Base-by-base conservation (phyloP, 108 stramenopile genomes). In the Skeletonema marinoi region DNA sequence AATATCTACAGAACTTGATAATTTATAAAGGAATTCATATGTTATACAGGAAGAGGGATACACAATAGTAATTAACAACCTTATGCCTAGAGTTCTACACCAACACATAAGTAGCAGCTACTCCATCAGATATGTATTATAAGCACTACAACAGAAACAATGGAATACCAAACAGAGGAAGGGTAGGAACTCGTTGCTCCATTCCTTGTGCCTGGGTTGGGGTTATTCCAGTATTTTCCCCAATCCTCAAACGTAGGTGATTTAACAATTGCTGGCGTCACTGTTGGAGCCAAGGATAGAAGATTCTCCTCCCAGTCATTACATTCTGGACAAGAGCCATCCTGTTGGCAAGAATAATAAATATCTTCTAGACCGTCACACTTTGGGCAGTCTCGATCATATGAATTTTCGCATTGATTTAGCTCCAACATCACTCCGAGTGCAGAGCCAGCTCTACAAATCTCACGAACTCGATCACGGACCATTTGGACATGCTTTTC, bases 1-100 rank as follows among this genome's bases (percentile, higher is more conserved):
- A 80, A 73, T 96, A 44, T 66, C 88, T 3, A 77, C 89, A 58
- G 94, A 96, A 71, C 78, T 83, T 32, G 70, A 78, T 67, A 46
- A 29, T 25, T 68, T 58, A 67, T 58, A 58, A 67, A 50, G 41
- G 12, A 16, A 58, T 58, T 67, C 51, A 54, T 67, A 42, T 16
- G 44, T 3, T 16, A 46, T n/a, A 3, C 16, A n/a, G 39, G 39
- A 11, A 11, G 12, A 12, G 36, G 25, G 25, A 48, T 48, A 4
- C 2, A 48, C 0, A 48, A 14, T 48, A 48, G 46, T 48, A 14
- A 12, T 48, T 51, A 29, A 25, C 7, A 56, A 1, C 10, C 29
- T 56, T 21, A 54, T n/a, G 21, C 1, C 1, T 25, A 10, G 5
- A 19, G 17, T 9, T 21, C 54, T 46, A 12, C 7, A 21, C 8